Evolutionary conservation across 495 filamentous ascomycete genomes (phyloP).

Genomic region (Penicillium cinerascens): DNA sequence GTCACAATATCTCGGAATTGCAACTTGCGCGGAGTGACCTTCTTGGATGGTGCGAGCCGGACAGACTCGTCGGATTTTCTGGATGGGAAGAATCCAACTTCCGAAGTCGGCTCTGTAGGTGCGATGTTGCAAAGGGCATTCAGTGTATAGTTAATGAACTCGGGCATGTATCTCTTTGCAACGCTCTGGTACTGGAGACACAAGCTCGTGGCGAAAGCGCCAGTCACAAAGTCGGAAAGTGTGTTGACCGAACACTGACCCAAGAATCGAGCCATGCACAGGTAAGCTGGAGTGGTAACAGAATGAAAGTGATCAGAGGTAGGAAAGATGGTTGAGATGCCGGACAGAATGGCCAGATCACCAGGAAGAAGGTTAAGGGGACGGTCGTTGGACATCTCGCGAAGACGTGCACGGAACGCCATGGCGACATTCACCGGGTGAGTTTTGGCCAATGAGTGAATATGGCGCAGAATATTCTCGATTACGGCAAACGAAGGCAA

Average conservation of each 20-base stretch:
- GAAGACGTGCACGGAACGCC: conserved; percentile 70
- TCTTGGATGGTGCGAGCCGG: conserved; percentile 38
- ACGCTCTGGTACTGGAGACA: conserved; percentile 74
- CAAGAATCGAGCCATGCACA: conserved; percentile 77
- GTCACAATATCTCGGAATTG: conserved; percentile 54
- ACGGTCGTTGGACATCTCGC: conserved; percentile 56
- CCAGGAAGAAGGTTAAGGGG: conserved; percentile 61
- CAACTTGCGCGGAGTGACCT: conserved; percentile 29
- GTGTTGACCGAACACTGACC: conserved; percentile 65
- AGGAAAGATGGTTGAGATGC: conserved; percentile 80
- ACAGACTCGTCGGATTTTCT: conserved; percentile 54
- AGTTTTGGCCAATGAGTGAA: conserved; percentile 82
- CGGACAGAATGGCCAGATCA: conserved; percentile 78
- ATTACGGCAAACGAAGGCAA: conserved; percentile 55
- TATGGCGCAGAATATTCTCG: conserved; percentile 69
- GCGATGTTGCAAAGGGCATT: conserved; percentile 70
- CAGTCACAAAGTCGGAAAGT: conserved; percentile 63
- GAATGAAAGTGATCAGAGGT: conserved; percentile 97
- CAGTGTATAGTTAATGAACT: conserved; percentile 75
- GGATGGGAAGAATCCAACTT: conserved; percentile 57
- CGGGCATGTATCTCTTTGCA: conserved; percentile 83
- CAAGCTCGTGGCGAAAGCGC: conserved; percentile 74
- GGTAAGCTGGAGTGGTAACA: conserved; percentile 82
- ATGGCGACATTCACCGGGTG: conserved; percentile 72
- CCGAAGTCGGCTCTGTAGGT: conserved; percentile 43